A percentile compares a stretch with the other conserved stretches of the same genome.
Evolutionary conservation across 2,329 filamentous ascomycete genomes (phyloP).

Genomic region (Dothideomycetidae sp.): DNA sequence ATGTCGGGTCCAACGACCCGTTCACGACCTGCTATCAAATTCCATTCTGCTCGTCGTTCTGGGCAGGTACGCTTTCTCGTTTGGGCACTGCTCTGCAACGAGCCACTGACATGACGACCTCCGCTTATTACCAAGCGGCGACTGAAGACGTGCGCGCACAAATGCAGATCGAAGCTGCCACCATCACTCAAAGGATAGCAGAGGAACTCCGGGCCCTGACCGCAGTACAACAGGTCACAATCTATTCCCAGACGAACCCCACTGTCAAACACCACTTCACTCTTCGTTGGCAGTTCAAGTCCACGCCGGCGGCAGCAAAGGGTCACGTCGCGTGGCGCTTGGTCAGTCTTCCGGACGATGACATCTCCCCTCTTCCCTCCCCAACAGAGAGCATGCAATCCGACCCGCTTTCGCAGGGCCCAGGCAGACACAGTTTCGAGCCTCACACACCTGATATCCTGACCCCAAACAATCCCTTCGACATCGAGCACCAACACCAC

Average conservation of each 20-base stretch:
- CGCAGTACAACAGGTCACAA: constrained; percentile 5
- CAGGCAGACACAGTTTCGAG: background rate
- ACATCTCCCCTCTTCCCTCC: background rate
- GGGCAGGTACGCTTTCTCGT: constrained; percentile 4
- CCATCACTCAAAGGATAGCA: background rate
- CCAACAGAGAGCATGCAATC: background rate
- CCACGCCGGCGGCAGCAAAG: background rate
- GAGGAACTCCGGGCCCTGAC: constrained; percentile 2
- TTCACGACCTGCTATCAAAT: constrained; percentile 11
- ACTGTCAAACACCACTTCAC: constrained; percentile 3
- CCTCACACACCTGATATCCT: background rate
- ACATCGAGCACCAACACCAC: too few species aligned
- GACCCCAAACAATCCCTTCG: too few species aligned
- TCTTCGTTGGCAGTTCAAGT: constrained; percentile 6
- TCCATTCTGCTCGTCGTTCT: constrained; percentile 7
- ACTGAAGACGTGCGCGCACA: background rate
- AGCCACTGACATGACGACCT: background rate
- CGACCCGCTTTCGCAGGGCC: background rate
- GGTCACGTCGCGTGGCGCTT: background rate
- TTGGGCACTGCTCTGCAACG: background rate
- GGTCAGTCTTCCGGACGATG: background rate
- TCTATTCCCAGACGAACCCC: background rate
- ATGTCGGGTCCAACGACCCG: background rate
- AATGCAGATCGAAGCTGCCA: constrained; percentile 1
- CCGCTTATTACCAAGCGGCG: background rate